Base-by-base conservation (phyloP, 208 protist species). In the Acanthamoeba divionensis region DNA sequence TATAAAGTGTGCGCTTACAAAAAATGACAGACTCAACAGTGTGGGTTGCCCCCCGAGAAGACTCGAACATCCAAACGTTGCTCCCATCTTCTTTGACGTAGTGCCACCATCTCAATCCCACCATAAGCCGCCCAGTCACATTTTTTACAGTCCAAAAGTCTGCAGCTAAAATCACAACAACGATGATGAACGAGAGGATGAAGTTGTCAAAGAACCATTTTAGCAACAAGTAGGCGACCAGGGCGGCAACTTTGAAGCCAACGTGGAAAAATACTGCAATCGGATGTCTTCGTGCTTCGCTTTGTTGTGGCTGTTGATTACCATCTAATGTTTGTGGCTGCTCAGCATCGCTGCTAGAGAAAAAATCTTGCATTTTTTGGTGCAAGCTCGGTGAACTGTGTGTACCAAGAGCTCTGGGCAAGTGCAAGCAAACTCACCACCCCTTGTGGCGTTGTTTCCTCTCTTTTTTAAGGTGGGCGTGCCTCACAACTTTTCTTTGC, bases 141-240 rank as follows among this genome's bases (percentile, higher is more conserved):
- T 98, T 98, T 93, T 98, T 98, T 5, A 97, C 97, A 18, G 94
- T 96, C 98, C 97, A 98, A 91, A 98, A 98, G 89, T 98, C 98
- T 10, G 95, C 95, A 18, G 97, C 96, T 26, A 95, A 86, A 18
- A 97, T 93, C 10, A 98, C 88, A 9, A 97, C 94, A 15, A 96
- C 95, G 44, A 97, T 90, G 79, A 98, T 95, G 91, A 98, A 98
- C 18, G 95, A 66, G 10, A 95, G 24, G 5, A 98, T 95, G 75
- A 96, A 97, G 83, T 63, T 92, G 60, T 91, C 90, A 48, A 82
- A 91, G 41, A 98, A 96, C 18, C 95, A 29, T 33, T 55, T 66
- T 48, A 95, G 92, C 8, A 97, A 71, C 12, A 98, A 82, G 92
- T 97, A 98, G 47, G 93, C 91, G 5, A 97, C 77, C n/a, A 97